phyloP scores from a whole-genome alignment of 495 filamentous ascomycete species.

The Aspergillus mulundensis region DNA sequence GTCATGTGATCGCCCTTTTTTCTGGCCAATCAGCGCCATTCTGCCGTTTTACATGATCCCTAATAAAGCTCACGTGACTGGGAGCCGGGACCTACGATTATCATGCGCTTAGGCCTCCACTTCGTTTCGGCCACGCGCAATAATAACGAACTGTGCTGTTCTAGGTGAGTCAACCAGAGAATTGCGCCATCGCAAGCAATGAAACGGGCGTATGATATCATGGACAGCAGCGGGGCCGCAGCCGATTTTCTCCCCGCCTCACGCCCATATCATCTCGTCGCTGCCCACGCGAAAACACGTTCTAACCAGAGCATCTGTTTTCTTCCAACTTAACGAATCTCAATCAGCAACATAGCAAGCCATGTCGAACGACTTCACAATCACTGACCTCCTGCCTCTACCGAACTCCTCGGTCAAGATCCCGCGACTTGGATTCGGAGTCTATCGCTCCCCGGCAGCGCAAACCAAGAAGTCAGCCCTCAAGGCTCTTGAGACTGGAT shows the following conservation, averaged over 20 bases:
- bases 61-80: no score
- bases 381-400: constrained; percentile 52
- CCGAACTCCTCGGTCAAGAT: constrained; percentile 51
- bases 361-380: constrained; percentile 40
- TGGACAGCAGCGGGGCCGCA: constrained; percentile 21
- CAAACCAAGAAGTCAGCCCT: constrained; percentile 53
- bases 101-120: no score
- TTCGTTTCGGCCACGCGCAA: no score
- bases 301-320: neutral
- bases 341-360: neutral
- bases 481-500: constrained; percentile 60
- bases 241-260: constrained; percentile 6
- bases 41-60: no score
- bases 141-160: neutral
- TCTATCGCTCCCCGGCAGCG: constrained; percentile 54
- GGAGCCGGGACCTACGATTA: no score
- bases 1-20: no score
- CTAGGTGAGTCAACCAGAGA: neutral
- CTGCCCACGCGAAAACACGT: constrained; percentile 6
- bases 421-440: constrained; percentile 70
- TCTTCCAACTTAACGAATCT: neutral
- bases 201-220: constrained; percentile 23
- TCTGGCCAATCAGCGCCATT: no score
- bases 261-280: constrained; percentile 4
- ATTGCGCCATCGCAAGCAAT: constrained; percentile 11